Base-by-base conservation (phyloP, 1,284 basidiomycete species). In the Ceratobasidium sp. region DNA sequence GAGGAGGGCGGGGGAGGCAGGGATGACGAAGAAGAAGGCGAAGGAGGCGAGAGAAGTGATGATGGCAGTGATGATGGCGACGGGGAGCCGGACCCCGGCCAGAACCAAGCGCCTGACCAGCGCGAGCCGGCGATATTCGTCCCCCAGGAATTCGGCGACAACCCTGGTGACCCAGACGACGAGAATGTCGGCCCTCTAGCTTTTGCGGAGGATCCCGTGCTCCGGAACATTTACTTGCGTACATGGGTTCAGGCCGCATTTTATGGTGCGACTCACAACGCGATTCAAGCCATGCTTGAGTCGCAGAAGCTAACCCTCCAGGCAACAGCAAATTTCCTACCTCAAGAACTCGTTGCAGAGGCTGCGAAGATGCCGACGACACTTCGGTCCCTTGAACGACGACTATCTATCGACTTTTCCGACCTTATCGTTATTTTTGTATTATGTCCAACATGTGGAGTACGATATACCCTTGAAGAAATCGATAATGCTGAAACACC, bases 221-320 rank as follows among this genome's bases (percentile, higher is more conserved):
- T 52, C 17, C 50, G 50, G 17, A 52, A 52, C 17, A 20, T 52
- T 4, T 52, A 52, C 20, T 20, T 52, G 17, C 50, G 50, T 20
- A 52, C 68, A 13, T 70, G 54, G 50, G 15, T 56, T n/a, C 52
- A 56, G 28, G 23, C 52, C 7, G 52, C 52, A 2, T 70, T 70
- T 42, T 15, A 15, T 38, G 52, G 68, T 23, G 68, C 68, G 1
- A 70, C 68, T 12, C 28, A 57, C 3, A n/a, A 57, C 7, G 23
- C 15, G 1, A 57, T 57, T 42, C 13, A 26, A 20, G 28, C 17
- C 4, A 70, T 42, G 13, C 40, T 70, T 3, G 9, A 33, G 15
- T 56, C 68, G 5, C 68, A 70, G 13, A 26, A 70, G 10, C 23
- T 33, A 42, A n/a, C 3, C 26, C 52, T 70, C 6, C 33, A 17